These are phyloP conservation scores for Plasmopara halstedii DNA, from an alignment of 352 stramenopile species.

Conservation along the genomic window DNA sequence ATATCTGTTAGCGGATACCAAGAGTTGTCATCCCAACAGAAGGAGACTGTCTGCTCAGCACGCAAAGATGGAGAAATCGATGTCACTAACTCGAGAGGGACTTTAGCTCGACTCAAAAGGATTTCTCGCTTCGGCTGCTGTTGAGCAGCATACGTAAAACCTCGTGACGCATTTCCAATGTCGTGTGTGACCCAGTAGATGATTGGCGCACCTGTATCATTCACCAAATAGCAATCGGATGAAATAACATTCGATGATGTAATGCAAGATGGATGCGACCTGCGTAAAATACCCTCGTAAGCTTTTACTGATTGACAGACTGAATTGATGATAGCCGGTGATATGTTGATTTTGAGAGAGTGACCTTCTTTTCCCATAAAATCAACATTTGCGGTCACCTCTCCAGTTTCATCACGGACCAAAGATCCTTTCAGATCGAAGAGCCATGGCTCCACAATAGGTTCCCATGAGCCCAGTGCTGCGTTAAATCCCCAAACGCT, in stretches of 20 bases:
- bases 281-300: slow-evolving; percentile 32
- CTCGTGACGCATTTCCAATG: slow-evolving; percentile 30
- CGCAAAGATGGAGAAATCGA: slow-evolving; percentile 57
- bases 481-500: slow-evolving; percentile 78
- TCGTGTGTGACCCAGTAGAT: slow-evolving; percentile 60
- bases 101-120: slow-evolving; percentile 41
- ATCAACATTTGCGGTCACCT: slow-evolving; percentile 43
- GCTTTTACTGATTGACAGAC: slow-evolving; percentile 56
- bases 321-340: slow-evolving; percentile 50
- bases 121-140: slow-evolving; percentile 35
- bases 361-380: slow-evolving; percentile 48
- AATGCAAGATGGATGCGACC: slow-evolving; percentile 15
- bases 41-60: slow-evolving; percentile 68
- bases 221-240: slow-evolving; percentile 73
- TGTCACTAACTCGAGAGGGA: slow-evolving; percentile 63
- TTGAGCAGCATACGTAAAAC: slow-evolving; percentile 53
- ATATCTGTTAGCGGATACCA: slow-evolving; percentile 76
- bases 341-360: slow-evolving; percentile 65
- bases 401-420: slow-evolving; percentile 32
- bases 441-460: slow-evolving; percentile 70
- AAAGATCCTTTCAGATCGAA: slow-evolving; percentile 39
- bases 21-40: slow-evolving; percentile 56
- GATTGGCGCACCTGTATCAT: slow-evolving; percentile 53
- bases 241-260: slow-evolving; percentile 63
- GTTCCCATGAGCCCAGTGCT: slow-evolving; percentile 67